These are phyloP conservation scores for Aspergillus brasiliensis DNA, from an alignment of 2,329 filamentous ascomycete species.

Conservation along the genomic window DNA sequence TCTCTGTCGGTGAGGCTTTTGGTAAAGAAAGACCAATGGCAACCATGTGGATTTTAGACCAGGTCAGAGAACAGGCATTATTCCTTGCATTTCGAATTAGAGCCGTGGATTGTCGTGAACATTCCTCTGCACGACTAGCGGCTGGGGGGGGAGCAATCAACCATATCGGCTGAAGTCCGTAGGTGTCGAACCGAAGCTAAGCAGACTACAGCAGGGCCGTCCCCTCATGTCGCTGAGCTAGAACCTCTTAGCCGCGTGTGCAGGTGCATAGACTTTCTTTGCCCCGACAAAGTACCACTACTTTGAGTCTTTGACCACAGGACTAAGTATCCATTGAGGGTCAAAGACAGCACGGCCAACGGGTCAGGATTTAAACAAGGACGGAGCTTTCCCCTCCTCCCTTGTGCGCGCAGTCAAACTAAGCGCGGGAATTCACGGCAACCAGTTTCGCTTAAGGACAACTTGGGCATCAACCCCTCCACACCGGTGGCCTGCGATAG, in stretches of 20 bases:
- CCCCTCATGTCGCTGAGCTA: neutral
- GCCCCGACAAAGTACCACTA: neutral
- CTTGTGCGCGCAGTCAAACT: neutral
- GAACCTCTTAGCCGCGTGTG: conserved; percentile 4
- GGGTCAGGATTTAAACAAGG: neutral
- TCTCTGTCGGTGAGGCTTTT: conserved; percentile 9
- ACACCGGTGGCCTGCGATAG: conserved; percentile 14
- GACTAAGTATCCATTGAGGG: neutral
- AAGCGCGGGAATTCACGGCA: conserved; percentile 22
- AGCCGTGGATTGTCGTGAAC: neutral
- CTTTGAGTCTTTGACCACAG: too few relatives aligned
- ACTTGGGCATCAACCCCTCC: conserved; percentile 27
- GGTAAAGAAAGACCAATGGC: neutral
- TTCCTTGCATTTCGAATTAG: conserved; percentile 4
- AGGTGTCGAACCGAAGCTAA: neutral
- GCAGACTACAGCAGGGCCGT: neutral
- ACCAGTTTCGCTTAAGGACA: conserved; percentile 18
- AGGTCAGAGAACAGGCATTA: neutral
- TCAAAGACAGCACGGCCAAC: neutral
- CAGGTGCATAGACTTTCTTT: conserved; percentile 2
- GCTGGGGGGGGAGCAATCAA: neutral
- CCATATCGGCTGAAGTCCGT: conserved; percentile 4
- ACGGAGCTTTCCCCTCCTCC: neutral
- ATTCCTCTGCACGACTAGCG: neutral
- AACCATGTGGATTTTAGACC: conserved; percentile 3